These are phyloP conservation scores for Tolypocladium inflatum DNA, from an alignment of 2,329 filamentous ascomycete genomes.

Conservation along the genomic window DNA sequence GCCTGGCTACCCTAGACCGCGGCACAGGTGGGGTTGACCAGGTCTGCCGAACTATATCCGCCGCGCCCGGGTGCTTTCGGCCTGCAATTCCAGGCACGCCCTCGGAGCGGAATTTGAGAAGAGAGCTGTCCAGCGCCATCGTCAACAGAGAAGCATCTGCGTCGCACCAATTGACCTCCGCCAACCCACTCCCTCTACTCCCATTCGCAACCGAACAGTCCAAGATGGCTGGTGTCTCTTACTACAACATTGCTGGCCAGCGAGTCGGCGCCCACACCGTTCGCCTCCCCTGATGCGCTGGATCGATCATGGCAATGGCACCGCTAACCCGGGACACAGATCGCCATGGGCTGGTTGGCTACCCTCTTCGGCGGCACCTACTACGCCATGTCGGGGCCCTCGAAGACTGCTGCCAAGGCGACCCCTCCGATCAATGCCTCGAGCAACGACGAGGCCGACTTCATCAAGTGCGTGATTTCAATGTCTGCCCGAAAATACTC, in stretches of 20 bases:
- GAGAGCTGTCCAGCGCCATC: background rate
- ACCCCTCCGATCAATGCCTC: constrained; percentile 53
- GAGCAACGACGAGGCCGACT: constrained; percentile 53
- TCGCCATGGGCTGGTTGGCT: constrained; percentile 47
- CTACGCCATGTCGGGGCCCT: constrained; percentile 33
- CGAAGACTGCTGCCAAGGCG: constrained; percentile 32
- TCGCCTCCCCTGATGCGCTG: constrained; percentile 19
- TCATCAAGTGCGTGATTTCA: constrained; percentile 48
- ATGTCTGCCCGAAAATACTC: background rate
- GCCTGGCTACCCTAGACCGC: background rate
- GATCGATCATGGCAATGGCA: background rate
- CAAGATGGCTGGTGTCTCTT: constrained; percentile 28
- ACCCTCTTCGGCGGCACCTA: constrained; percentile 40
- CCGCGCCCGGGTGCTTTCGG: constrained; percentile 6
- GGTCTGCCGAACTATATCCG: constrained; percentile 20
- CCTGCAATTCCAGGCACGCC: constrained; percentile 24
- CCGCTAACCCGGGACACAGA: constrained; percentile 23
- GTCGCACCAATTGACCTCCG: constrained; percentile 18
- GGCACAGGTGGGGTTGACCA: background rate
- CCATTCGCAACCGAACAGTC: constrained; percentile 9
- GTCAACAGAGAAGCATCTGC: constrained; percentile 11
- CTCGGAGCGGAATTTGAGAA: constrained; percentile 14
- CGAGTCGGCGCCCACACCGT: constrained; percentile 54
- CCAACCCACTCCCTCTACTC: constrained; percentile 18
- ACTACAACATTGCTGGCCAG: constrained; percentile 48